Base-by-base conservation (phyloP, 2,329 filamentous ascomycete genomes). In the Apiospora saccharicola region DNA sequence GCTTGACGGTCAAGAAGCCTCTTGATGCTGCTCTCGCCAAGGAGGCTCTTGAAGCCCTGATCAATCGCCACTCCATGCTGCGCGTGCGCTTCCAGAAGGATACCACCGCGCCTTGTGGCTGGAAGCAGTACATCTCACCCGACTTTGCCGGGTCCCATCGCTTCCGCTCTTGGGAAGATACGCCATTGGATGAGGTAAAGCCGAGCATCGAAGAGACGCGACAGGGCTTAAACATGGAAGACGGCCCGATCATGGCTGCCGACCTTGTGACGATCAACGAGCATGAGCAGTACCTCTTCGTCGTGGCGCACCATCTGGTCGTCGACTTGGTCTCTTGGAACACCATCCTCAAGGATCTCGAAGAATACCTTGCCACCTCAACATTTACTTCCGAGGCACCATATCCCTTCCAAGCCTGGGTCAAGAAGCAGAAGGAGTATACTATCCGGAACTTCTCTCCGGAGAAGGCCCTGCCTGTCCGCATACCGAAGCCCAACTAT, bases 271-370 rank as follows among this genome's bases (percentile, higher is more conserved):
- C 74, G 2, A 12, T 68, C n/a, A 16, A 71, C 0, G 71, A 71
- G 5, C 12, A n/a, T 4, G 37, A 74, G 10, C 80, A 81, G 46
- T 61, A 76, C 1, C 67, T 83, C 0, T 81, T 80, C 7, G 69
- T 85, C 12, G 75, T 79, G 8, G 79, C 78, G 1, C 82, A 84
- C 19, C 83, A 84, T 71, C 75, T 84, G 0, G 79, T 83, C 1
- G 80, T 86, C 22, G 85, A 87, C 70, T 75, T 86, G 4, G 83
- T 87, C 0, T 85, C 84, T 0, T 87, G 85, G 85, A 78, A 83
- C 10, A 79, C 85, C 3, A 77, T 87, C 1, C 75, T 86, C 0
- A 81, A 83, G 47, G 84, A 87, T 67, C 76, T 87, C 0, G 84
- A 86, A 70, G 78, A 79, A 7, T 73, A 83, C 0, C 75, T 86